Base-by-base conservation (phyloP, 768 basidiomycete genomes). In the Agrocybe praecox region DNA sequence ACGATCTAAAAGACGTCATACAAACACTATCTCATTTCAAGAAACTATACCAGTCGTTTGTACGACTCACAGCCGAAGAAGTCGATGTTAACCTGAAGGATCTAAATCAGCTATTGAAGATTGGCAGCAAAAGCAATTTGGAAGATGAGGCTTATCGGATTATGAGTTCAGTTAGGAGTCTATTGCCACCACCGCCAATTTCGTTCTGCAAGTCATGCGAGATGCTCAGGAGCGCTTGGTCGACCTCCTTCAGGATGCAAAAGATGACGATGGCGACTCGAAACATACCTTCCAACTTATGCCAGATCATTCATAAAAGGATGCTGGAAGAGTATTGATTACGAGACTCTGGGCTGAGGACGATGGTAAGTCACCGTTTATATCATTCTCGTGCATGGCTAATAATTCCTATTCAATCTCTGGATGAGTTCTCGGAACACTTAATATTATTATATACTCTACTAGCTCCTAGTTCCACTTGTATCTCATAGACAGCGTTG, bases 321-420 rank as follows among this genome's bases (percentile, higher is more conserved):
- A 69, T 33, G 51, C 65, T n/a, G 65, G 60, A 6, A 29, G 61
- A 40, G 63, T 63, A 18, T 46, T 65, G 46, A 71, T 46, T 74
- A 74, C 57, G 69, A 74, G 53, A 62, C 68, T 23, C 61, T 74
- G 36, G 72, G 70, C 23, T 65, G 53, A 44, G 36, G 36, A 15
- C n/a, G 5, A 3, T 3, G 36, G 36, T 40, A 40, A 14, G 36
- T 40, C n/a, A 6, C n/a, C 36, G 6, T 40, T n/a, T 40, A n/a
- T 40, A 15, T 40, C 3, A 40, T 14, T n/a, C 14, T 40, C 14
- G 5, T 40, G 14, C 12, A 40, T 40, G 12, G 12, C 36, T 14
- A 12, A 15, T 40, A 6, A n/a, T 40, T 14, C 36, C 14, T 14
- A 5, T n/a, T 15, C n/a, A 40, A 12, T n/a, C n/a, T 14, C 36